Conservation (phyloP, 1,139 yeast species). For the Zygoascus meyerae region DNA sequence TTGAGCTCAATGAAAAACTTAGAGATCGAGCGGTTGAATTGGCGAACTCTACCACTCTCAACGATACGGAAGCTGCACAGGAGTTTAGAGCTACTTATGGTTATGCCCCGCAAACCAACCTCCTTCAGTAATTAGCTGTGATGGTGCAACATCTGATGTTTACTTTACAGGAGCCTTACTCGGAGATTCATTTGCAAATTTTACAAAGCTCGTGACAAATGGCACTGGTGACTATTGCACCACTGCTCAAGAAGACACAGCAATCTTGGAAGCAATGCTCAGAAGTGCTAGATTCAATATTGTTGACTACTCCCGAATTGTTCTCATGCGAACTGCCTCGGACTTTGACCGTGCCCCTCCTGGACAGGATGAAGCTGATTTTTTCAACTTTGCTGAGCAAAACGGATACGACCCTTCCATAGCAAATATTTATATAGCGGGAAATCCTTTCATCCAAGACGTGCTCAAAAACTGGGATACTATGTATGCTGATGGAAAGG, state of each 20-base stretch:
- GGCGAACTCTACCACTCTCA: conserved; percentile 32
- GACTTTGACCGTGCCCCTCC: conserved; percentile 58
- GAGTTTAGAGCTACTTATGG: conserved; percentile 45
- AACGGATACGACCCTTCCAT: conserved; percentile 51
- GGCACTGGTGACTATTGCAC: conserved; percentile 56
- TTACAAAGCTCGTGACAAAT: conserved; percentile 48
- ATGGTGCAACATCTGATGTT: conserved; percentile 55
- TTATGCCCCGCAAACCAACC: conserved; percentile 46
- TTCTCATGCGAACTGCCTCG: conserved; percentile 58
- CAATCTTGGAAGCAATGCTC: conserved; percentile 53
- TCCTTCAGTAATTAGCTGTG: conserved; percentile 52
- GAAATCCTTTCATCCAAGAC: conserved; percentile 51
- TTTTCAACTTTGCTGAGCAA: conserved; percentile 46
- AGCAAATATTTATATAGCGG: conserved; percentile 50
- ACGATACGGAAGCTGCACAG: conserved; percentile 44
- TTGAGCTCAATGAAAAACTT: conserved; percentile 54
- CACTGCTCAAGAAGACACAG: conserved; percentile 67
- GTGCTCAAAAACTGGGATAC: conserved; percentile 49
- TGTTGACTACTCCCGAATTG: conserved; percentile 52
- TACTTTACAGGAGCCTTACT: conserved; percentile 53
- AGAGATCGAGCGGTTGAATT: conserved; percentile 54
- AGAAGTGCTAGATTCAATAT: conserved; percentile 52
- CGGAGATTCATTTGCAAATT: conserved; percentile 47
- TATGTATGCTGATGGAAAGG: conserved; percentile 39
- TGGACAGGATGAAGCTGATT: conserved; percentile 42